These are phyloP conservation scores for Lipomyces japonicus DNA, from an alignment of 805 yeast genomes.

Conservation along the genomic window DNA sequence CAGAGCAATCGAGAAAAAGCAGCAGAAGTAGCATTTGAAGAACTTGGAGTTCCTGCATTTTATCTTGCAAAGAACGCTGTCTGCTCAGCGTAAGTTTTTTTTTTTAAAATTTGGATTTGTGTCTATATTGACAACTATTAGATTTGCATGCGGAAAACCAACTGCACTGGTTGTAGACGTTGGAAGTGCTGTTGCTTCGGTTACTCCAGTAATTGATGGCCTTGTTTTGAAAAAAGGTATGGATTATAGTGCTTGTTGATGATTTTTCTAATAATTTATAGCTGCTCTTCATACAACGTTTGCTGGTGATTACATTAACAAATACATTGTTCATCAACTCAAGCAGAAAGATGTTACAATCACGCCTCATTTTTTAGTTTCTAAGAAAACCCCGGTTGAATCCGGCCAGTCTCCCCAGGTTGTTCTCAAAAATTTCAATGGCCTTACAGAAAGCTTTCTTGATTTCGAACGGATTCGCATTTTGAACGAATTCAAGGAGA, in stretches of 20 bases:
- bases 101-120: background rate
- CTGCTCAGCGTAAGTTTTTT: slow-evolving; percentile 45
- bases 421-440: slow-evolving; percentile 31
- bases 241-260: background rate
- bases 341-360: slow-evolving; percentile 38
- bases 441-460: slow-evolving; percentile 41
- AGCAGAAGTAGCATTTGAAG: slow-evolving; percentile 71
- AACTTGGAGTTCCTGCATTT: slow-evolving; percentile 68
- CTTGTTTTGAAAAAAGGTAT: slow-evolving; percentile 30
- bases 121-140: slow-evolving; percentile 31
- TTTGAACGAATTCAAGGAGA: slow-evolving; percentile 49
- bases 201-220: slow-evolving; percentile 57
- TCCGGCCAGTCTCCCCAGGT: slow-evolving; percentile 38
- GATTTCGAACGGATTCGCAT: slow-evolving; percentile 43
- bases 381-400: slow-evolving; percentile 38
- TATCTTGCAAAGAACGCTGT: slow-evolving; percentile 73
- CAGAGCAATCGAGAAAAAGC: slow-evolving; percentile 53
- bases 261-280: background rate
- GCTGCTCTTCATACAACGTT: slow-evolving; percentile 54
- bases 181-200: slow-evolving; percentile 65
- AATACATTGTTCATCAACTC: slow-evolving; percentile 54
- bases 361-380: slow-evolving; percentile 39
- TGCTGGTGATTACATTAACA: slow-evolving; percentile 81
- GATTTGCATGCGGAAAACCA: slow-evolving; percentile 72
- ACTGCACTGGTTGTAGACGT: slow-evolving; percentile 78